Conservation (phyloP, 805 yeast species). For the Metschnikowia peoriensis region DNA sequence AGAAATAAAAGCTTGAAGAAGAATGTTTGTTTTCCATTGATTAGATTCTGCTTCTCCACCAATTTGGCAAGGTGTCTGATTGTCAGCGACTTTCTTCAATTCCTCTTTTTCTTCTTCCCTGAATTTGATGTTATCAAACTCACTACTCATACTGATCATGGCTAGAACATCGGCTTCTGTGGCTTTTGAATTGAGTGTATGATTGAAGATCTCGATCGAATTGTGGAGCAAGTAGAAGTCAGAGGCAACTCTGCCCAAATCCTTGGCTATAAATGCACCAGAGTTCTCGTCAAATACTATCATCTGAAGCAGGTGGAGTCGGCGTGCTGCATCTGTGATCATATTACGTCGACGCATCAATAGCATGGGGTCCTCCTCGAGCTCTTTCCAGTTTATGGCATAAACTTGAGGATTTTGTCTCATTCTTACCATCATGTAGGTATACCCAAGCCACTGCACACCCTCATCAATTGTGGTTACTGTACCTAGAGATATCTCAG, state of each 20-base stretch:
- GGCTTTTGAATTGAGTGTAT: slow-evolving; percentile 77
- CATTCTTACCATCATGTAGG: slow-evolving; percentile 93
- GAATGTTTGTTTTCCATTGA: slow-evolving; percentile 82
- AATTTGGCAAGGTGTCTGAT: slow-evolving; percentile 72
- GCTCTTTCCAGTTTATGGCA: slow-evolving; percentile 85
- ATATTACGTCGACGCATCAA: slow-evolving; percentile 71
- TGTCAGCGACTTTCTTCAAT: slow-evolving; percentile 57
- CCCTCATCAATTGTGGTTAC: slow-evolving; percentile 95
- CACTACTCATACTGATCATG: slow-evolving; percentile 87
- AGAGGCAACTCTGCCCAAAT: slow-evolving; percentile 90
- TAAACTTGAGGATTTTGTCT: slow-evolving; percentile 88
- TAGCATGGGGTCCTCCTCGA: slow-evolving; percentile 78
- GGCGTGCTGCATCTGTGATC: slow-evolving; percentile 76
- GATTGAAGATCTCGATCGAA: slow-evolving; percentile 85
- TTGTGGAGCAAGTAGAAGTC: slow-evolving; percentile 86
- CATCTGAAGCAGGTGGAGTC: slow-evolving; percentile 88
- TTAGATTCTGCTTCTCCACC: slow-evolving; percentile 74
- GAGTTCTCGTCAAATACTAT: slow-evolving; percentile 86
- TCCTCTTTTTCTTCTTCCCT: slow-evolving; percentile 87
- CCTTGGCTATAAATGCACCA: slow-evolving; percentile 77
- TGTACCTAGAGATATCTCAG: slow-evolving; percentile 93
- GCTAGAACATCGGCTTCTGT: slow-evolving; percentile 90
- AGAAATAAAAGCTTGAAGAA: slow-evolving; percentile 86
- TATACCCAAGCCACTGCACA: slow-evolving; percentile 96
- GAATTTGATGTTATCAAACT: slow-evolving; percentile 84